Evolutionary conservation across 352 stramenopile genomes (phyloP).

Genomic region (Phytophthora macrochlamydospora): DNA sequence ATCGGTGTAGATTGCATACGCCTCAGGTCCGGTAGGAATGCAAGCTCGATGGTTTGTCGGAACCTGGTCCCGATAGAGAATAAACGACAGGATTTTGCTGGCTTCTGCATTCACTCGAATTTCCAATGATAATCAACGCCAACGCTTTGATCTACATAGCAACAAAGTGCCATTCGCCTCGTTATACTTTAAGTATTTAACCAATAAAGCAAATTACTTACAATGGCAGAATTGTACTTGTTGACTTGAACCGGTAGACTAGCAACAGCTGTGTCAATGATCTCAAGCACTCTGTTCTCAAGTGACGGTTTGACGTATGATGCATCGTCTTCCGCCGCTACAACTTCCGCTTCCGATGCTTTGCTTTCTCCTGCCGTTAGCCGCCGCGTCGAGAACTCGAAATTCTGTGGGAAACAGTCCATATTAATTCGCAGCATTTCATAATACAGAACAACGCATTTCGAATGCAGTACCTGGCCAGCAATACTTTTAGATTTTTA

Average conservation of each 20-base stretch:
- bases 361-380: constrained; percentile 15
- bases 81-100: constrained; percentile 50
- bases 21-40: constrained; percentile 40
- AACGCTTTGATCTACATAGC: constrained; percentile 27
- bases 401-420: constrained; percentile 24
- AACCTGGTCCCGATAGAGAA: constrained; percentile 58
- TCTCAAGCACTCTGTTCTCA: constrained; percentile 31
- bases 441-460: neutral
- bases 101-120: constrained; percentile 40
- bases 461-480: constrained; percentile 29
- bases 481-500: constrained; percentile 52
- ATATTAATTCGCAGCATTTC: neutral
- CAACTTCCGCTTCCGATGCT: neutral
- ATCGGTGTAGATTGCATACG: constrained; percentile 47
- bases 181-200: neutral
- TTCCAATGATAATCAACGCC: constrained; percentile 41
- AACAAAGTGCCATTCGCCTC: neutral
- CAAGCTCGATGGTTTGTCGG: constrained; percentile 46
- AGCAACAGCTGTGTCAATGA: constrained; percentile 29
- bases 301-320: constrained; percentile 12
- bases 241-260: constrained; percentile 43
- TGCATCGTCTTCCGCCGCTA: constrained; percentile 7
- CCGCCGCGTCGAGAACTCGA: constrained; percentile 40
- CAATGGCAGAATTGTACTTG: constrained; percentile 39
- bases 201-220: constrained; percentile 6